Base-by-base conservation (phyloP, 495 filamentous ascomycete species). In the Talaromyces proteolyticus region DNA sequence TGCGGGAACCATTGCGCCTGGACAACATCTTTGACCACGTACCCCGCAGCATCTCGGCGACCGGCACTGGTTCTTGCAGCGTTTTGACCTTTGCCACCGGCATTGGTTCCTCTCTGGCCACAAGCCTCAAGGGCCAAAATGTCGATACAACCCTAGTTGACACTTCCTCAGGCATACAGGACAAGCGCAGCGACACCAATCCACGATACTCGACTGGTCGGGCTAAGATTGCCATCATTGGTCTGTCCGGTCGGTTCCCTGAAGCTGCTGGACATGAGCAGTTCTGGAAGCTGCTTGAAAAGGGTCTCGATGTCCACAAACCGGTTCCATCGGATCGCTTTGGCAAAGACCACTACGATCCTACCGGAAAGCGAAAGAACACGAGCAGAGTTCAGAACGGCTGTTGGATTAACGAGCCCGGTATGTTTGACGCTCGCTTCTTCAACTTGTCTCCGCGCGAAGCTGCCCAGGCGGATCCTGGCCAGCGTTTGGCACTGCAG, bases 391-490 rank as follows among this genome's bases (percentile, higher is more conserved):
- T 88, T 1, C 86, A 84, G 2, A 93, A 88, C 53, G 91, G 91
- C 6, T 92, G 89, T 69, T 96, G 88, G 76, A 89, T 95, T 55
- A 81, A 93, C 42, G 79, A 95, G 44, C 87, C 90, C 0, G 87
- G 87, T 8, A 67, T 86, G 22, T 96, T 96, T 59, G 91, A 96
- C 50, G 81, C 87, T 24, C 76, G 82, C 0, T 95, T 95, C 69
- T 96, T 96, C 81, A 94, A 91, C 67, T 94, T 96, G 84, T 96
- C 91, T 14, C 90, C 91, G 1, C 86, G 90, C 52, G 91, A 96
- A 70, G 91, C 91, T 4, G 74, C 79, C 39, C 88, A 94, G 55
- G 91, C 89, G 0, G 91, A 96, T 63, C 91, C 91, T 1, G 90
- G 91, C 70, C 91, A 94, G 63, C 79, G 91, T 36, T 74, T 95